Percentiles rank a stretch among this genome's conserved stretches.
Evolutionary conservation across 2,329 filamentous ascomycete species (phyloP).

Genomic region (Podosphaera leucotricha): DNA sequence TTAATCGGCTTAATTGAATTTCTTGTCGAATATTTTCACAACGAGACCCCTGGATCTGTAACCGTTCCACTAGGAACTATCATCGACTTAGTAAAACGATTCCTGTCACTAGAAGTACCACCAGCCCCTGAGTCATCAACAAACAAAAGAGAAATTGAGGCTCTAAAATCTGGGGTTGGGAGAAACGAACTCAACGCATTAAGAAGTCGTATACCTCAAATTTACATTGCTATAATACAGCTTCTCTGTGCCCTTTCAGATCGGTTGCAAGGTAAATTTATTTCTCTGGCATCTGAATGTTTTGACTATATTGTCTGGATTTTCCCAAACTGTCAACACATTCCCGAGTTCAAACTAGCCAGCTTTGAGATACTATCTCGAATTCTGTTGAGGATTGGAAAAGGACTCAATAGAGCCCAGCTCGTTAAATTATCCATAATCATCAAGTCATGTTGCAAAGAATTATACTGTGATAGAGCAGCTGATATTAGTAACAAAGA

Average conservation of each 20-base stretch:
- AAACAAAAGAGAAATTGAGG: neutral
- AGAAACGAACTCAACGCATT: slow-evolving; percentile 65
- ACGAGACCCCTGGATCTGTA: slow-evolving; percentile 40
- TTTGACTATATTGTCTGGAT: slow-evolving; percentile 51
- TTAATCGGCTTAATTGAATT: slow-evolving; percentile 41
- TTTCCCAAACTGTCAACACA: slow-evolving; percentile 33
- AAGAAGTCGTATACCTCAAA: slow-evolving; percentile 45
- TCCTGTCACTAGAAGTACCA: slow-evolving; percentile 39
- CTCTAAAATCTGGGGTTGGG: slow-evolving; percentile 44
- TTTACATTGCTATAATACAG: slow-evolving; percentile 48
- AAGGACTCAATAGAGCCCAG: slow-evolving; percentile 39
- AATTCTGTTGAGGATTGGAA: slow-evolving; percentile 38
- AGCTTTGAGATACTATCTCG: slow-evolving; percentile 35
- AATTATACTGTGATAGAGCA: slow-evolving; percentile 26
- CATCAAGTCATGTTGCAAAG: slow-evolving; percentile 47
- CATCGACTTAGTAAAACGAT: slow-evolving; percentile 42
- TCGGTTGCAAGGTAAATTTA: slow-evolving; percentile 31
- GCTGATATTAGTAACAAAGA: neutral
- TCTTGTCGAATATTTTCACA: slow-evolving; percentile 37
- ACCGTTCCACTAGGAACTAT: slow-evolving; percentile 42
- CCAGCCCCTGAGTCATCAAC: neutral
- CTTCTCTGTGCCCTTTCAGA: slow-evolving; percentile 33
- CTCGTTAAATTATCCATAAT: slow-evolving; percentile 38
- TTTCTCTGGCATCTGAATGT: slow-evolving; percentile 36
- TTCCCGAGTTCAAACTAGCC: slow-evolving; percentile 30